Conservation (phyloP, 2,329 filamentous ascomycete genomes). For the Westerdykella aurantiaca region DNA sequence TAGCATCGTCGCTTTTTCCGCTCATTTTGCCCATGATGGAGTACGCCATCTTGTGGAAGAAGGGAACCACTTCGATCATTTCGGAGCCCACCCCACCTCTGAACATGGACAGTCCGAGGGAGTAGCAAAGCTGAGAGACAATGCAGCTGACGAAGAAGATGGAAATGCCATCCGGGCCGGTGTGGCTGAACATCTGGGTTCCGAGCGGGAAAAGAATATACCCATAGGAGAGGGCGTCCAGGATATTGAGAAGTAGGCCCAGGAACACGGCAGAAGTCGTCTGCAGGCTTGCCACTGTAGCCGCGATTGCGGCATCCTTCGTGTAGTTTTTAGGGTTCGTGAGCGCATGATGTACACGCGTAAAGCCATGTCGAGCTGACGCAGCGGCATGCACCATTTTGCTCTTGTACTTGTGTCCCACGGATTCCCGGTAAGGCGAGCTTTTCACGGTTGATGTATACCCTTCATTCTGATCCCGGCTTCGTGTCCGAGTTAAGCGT, state of each 20-base stretch:
- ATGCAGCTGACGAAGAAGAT: constrained; percentile 99
- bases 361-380: constrained; percentile 17
- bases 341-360: constrained; percentile 28
- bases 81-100: constrained; percentile 89
- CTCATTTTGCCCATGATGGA: constrained; percentile 77
- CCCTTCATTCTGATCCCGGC: too few species aligned
- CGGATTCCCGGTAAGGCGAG: constrained; percentile 16
- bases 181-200: constrained; percentile 72
- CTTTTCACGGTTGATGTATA: background rate
- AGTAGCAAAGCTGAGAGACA: constrained; percentile 85
- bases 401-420: constrained; percentile 12
- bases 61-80: constrained; percentile 97
- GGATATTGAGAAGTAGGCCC: constrained; percentile 81
- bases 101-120: constrained; percentile 77
- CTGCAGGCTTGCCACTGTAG: constrained; percentile 59
- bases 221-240: constrained; percentile 93
- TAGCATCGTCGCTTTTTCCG: constrained; percentile 71
- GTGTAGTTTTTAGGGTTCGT: constrained; percentile 68
- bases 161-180: constrained; percentile 90
- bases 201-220: constrained; percentile 85
- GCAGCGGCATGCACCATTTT: constrained; percentile 17
- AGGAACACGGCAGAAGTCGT: constrained; percentile 82
- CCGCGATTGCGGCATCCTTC: constrained; percentile 57
- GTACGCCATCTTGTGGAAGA: constrained; percentile 97
- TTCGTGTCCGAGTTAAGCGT: constrained; percentile 19